These are phyloP conservation scores for Albugo candida DNA, from an alignment of 352 stramenopile genomes.

Conservation along the genomic window DNA sequence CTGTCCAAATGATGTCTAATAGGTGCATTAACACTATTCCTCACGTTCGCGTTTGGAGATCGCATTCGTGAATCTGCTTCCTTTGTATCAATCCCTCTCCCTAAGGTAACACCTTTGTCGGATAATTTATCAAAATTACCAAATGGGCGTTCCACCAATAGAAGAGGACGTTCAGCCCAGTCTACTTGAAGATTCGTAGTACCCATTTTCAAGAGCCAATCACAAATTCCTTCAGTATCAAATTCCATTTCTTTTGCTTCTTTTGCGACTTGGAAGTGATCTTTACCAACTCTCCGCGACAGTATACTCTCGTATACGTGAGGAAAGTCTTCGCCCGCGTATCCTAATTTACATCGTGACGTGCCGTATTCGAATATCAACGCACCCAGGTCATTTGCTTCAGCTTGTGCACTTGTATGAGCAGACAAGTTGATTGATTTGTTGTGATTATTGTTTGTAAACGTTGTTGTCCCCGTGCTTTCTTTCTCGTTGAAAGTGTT, in stretches of 20 bases:
- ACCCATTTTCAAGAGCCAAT: conserved; percentile 49
- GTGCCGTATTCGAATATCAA: conserved; percentile 68
- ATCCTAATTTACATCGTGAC: conserved; percentile 59
- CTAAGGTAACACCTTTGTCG: background rate
- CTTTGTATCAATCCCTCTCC: conserved; percentile 4
- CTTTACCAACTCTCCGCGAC: conserved; percentile 5
- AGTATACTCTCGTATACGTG: conserved; percentile 34
- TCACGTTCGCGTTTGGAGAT: background rate
- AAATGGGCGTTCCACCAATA: conserved; percentile 49
- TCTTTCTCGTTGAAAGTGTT: no score
- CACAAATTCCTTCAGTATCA: conserved; percentile 30
- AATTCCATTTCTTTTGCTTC: conserved; percentile 16
- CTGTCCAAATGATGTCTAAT: conserved; percentile 6
- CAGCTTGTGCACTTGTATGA: conserved; percentile 28
- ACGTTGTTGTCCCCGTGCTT: no score
- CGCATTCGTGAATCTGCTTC: conserved; percentile 8
- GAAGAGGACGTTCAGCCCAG: conserved; percentile 38
- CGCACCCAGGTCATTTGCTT: conserved; percentile 55
- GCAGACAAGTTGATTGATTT: no score
- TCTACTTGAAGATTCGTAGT: conserved; percentile 23
- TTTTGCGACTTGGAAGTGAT: background rate
- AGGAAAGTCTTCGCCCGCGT: conserved; percentile 75
- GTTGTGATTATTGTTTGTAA: no score
- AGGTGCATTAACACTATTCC: conserved; percentile 3
- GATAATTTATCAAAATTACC: conserved; percentile 21